A percentile compares a stretch with the other conserved stretches of the same genome.
Evolutionary conservation across 2,329 filamentous ascomycete species (phyloP).

Genomic region (Shiraia bambusicola): DNA sequence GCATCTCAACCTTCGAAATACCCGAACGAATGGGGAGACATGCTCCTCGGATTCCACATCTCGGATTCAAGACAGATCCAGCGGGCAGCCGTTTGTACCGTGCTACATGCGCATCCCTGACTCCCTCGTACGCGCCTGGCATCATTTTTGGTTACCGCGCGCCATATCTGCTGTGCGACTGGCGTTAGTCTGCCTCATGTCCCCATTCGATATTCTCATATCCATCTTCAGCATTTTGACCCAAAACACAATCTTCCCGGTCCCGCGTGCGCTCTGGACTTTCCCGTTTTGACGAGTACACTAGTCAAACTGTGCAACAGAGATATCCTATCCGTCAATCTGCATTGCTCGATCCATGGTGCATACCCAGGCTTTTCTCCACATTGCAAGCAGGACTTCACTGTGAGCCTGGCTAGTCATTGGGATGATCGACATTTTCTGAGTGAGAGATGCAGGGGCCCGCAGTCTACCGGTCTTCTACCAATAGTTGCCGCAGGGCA

Average conservation of each 20-base stretch:
- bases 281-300: neutral
- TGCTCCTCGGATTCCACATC: too few relatives aligned
- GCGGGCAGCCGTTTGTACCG: too few relatives aligned
- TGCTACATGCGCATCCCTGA: too few relatives aligned
- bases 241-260: too few relatives aligned
- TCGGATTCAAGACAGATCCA: too few relatives aligned
- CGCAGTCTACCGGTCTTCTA: conserved; percentile 5
- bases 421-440: neutral
- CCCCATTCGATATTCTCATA: conserved; percentile 1
- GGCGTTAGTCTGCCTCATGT: neutral
- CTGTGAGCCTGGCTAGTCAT: neutral
- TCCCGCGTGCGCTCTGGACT: neutral
- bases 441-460: conserved; percentile 1
- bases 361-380: conserved; percentile 4
- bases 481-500: neutral
- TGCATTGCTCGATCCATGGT: conserved; percentile 15
- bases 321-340: neutral
- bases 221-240: neutral
- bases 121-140: too few relatives aligned
- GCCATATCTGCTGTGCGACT: too few relatives aligned
- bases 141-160: too few relatives aligned
- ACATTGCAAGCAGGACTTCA: conserved; percentile 1
- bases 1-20: too few relatives aligned
- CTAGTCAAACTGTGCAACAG: neutral
- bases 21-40: too few relatives aligned